A percentile compares a stretch with the other conserved stretches of the same genome.
phyloP scores from a whole-genome alignment of 2,329 filamentous ascomycete genomes.

The Hymenoscyphus fraxineus region DNA sequence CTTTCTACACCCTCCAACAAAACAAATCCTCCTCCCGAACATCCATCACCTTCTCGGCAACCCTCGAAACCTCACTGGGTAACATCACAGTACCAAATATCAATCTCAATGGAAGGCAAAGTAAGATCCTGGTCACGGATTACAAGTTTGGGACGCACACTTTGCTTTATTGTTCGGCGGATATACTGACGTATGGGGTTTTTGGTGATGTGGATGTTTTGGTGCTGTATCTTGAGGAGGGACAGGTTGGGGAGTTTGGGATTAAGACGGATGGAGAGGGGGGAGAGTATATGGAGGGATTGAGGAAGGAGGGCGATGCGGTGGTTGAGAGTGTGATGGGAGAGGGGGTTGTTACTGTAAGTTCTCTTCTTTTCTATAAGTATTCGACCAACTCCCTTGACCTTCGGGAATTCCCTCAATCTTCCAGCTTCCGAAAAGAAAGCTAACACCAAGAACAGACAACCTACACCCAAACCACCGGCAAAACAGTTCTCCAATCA shows the following conservation, averaged over 20 bases:
- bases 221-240: conserved; percentile 46
- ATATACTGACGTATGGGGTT: conserved; percentile 45
- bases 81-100: conserved; percentile 42
- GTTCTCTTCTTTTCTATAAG: conserved; percentile 2
- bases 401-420: too few species aligned
- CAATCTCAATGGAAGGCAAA: conserved; percentile 49
- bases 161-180: conserved; percentile 49
- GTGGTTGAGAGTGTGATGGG: neutral
- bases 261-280: conserved; percentile 36
- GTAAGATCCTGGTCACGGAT: conserved; percentile 52
- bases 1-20: conserved; percentile 50
- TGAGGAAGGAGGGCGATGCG: neutral
- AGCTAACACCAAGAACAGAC: conserved; percentile 27
- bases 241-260: conserved; percentile 48
- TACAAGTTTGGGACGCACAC: conserved; percentile 45
- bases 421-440: neutral
- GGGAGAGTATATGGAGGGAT: neutral
- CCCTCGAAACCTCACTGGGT: conserved; percentile 46
- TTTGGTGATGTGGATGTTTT: conserved; percentile 44
- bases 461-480: conserved; percentile 45
- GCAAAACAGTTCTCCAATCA: conserved; percentile 45
- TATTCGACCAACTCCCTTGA: too few species aligned
- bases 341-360: neutral
- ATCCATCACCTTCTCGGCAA: conserved; percentile 44
- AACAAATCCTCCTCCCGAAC: conserved; percentile 42